These are phyloP conservation scores for Parathielavia hyrcaniae DNA, from an alignment of 495 filamentous ascomycete genomes.

Conservation along the genomic window DNA sequence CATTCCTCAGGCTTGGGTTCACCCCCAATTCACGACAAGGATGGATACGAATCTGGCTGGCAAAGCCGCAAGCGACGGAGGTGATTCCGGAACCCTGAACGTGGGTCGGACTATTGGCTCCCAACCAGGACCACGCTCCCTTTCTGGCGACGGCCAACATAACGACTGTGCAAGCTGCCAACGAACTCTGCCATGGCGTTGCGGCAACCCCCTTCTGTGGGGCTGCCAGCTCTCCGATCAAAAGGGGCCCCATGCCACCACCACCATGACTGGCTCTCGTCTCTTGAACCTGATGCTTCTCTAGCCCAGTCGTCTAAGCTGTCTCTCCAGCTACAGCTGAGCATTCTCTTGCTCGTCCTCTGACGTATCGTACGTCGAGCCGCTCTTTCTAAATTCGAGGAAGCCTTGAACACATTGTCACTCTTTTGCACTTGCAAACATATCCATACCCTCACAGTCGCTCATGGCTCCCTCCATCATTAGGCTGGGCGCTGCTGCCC, in stretches of 20 bases:
- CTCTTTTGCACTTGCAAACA: constrained; percentile 18
- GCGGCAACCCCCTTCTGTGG: neutral
- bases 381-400: constrained; percentile 31
- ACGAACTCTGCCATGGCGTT: neutral
- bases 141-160: neutral
- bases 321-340: constrained; percentile 27
- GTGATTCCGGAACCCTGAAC: neutral
- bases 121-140: constrained; percentile 3
- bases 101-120: constrained; percentile 3
- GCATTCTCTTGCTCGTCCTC: constrained; percentile 39
- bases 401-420: constrained; percentile 10
- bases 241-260: constrained; percentile 10
- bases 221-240: neutral
- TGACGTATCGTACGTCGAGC: constrained; percentile 47
- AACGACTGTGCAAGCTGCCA: neutral
- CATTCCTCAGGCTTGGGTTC: neutral
- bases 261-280: constrained; percentile 2
- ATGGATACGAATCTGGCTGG: constrained; percentile 8
- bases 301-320: constrained; percentile 22
- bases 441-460: constrained; percentile 10
- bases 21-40: neutral
- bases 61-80: neutral
- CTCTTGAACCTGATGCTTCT: constrained; percentile 21
- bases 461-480: constrained; percentile 42
- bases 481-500: constrained; percentile 37